Base-by-base conservation (phyloP, 1,284 basidiomycete species). In the Coriolopsis trogii region DNA sequence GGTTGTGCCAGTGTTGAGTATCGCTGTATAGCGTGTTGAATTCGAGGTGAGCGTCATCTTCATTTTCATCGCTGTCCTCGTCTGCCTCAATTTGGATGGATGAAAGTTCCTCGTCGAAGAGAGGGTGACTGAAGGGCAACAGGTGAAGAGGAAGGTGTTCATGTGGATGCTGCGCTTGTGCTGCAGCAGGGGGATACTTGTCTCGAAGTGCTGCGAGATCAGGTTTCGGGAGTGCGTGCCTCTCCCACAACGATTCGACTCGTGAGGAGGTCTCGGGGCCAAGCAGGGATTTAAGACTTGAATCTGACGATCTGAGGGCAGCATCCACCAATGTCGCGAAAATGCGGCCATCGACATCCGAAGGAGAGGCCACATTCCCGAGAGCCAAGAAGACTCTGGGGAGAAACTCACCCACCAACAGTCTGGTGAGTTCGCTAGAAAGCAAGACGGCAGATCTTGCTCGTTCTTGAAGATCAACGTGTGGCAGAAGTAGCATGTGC, bases 1-100 rank as follows among this genome's bases (percentile, higher is more conserved):
- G 63, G 50, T 76, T 80, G 56, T 86, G 82, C 85, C 85, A 87
- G 57, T 85, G 84, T 15, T 66, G 68, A 0, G 72, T 74, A 52
- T 87, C 85, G 2, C 69, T 60, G 66, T 82, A 83, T 6, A 73
- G 59, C 0, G 69, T 69, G 3, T 73, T 71, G 59, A 80, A 77
- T 25, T 74, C 69, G 40, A 77, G 65, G 38, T 65, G 64, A 41
- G 57, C 23, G 16, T 51, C 53, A 21, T 63, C 60, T 25, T 62
- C 63, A 3, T 52, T 49, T 8, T 64, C 63, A 4, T 67, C 52
- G 39, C 45, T 49, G 8, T 25, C 26, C 21, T 55, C 50, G 1
- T 58, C 53, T 12, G 66, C 60, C 1, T 64, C 63, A 33, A 73
- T 63, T 34, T 69, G 60, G 21, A 83, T 69, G 18, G 67, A 49